Evolutionary conservation across 805 yeast genomes (phyloP).

Genomic region (Wickerhamiella vanderwaltii): DNA sequence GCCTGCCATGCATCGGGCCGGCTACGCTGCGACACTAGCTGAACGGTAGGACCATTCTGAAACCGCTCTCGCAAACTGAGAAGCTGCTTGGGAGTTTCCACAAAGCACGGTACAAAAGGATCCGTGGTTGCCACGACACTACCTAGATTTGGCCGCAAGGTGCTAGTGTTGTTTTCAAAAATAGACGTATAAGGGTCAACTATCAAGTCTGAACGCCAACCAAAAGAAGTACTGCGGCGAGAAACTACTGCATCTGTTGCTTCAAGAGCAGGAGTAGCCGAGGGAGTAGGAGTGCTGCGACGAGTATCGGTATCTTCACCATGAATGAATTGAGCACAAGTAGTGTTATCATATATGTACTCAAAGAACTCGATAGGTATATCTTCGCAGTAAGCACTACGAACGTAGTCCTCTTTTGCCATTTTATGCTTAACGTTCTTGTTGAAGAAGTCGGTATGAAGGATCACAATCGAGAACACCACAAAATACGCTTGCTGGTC

Average conservation of each 20-base stretch:
- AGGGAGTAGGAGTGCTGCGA: slow-evolving; percentile 1
- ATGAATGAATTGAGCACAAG: slow-evolving; percentile 43
- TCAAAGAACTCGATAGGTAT: slow-evolving; percentile 29
- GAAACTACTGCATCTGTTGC: background rate
- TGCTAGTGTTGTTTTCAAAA: slow-evolving; percentile 27
- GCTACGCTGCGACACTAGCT: slow-evolving; percentile 29
- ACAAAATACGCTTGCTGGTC: slow-evolving; percentile 49
- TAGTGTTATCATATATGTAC: slow-evolving; percentile 57
- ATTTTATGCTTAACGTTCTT: slow-evolving; percentile 54
- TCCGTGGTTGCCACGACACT: slow-evolving; percentile 21
- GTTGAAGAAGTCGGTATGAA: slow-evolving; percentile 67
- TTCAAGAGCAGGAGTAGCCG: slow-evolving; percentile 2
- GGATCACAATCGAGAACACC: slow-evolving; percentile 51
- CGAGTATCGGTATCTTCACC: slow-evolving; percentile 26
- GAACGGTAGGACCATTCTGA: slow-evolving; percentile 26
- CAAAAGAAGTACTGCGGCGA: slow-evolving; percentile 28
- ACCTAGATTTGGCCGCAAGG: slow-evolving; percentile 27
- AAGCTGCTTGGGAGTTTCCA: slow-evolving; percentile 21
- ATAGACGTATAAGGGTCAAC: slow-evolving; percentile 30
- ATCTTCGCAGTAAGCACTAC: slow-evolving; percentile 31
- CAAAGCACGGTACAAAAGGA: slow-evolving; percentile 22
- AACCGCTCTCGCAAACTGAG: slow-evolving; percentile 22
- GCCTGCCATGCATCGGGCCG: slow-evolving; percentile 28
- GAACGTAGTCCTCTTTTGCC: slow-evolving; percentile 49
- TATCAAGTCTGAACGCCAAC: slow-evolving; percentile 17